Base-by-base conservation (phyloP, 805 yeast species). In the Yarrowia sp. region DNA sequence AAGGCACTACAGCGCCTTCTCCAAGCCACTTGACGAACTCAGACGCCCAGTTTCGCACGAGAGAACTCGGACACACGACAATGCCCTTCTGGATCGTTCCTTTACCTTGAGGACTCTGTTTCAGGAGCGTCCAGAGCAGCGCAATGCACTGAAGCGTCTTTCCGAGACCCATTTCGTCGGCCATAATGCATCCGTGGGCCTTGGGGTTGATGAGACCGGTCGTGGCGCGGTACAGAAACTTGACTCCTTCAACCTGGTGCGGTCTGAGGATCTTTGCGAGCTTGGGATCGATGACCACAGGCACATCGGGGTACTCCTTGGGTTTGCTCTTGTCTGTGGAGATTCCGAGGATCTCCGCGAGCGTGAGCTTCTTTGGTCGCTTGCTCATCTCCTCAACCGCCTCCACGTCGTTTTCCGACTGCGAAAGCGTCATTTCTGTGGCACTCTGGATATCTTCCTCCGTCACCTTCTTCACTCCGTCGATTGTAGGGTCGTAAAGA, bases 151-250 rank as follows among this genome's bases (percentile, higher is more conserved):
- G 97, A 24, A 90, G 77, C 0, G 97, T 90, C 71, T 90, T 90
- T 24, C 97, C 97, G 38, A 90, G 77, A 4, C 97, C 97, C 97
- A 91, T 91, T 73, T 89, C 97, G 75, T 91, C 97, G 0, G 97
- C 97, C 98, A 93, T 93, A 56, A 93, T 93, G 70, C 97, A 93
- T 2, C 99, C 99, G 69, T 87, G 84, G 0, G 97, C 97, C 32
- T 87, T 79, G 1, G 68, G 68, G 33, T 76, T 75, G 10, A 77
- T 65, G 32, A 92, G 74, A 0, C 99, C 99, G 0, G 97, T 81
- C 0, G 96, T 90, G 73, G 99, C 93, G 62, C 92, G 76, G 69
- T 91, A 94, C 63, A 94, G 75, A 71, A 94, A 94, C 72, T 89
- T 84, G 41, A 93, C 97, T 65, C 99, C 99, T 53, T 93, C 96